Conservation (phyloP, 495 filamentous ascomycete genomes). For the Aspergillus kassunensis region DNA sequence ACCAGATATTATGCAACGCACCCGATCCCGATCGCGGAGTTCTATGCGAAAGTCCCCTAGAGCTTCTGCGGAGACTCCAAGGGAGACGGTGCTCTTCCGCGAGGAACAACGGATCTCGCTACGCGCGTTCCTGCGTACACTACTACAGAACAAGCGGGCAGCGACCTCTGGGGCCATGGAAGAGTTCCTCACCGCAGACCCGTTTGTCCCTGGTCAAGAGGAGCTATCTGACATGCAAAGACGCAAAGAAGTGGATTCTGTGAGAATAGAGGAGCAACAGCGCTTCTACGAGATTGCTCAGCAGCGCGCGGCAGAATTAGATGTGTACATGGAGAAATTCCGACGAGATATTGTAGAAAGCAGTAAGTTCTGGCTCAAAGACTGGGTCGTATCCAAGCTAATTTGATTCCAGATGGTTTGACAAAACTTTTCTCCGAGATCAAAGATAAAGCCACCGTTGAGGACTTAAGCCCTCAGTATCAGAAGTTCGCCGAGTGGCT, state of each 20-base stretch:
- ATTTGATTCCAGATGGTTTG: slow-evolving; percentile 63
- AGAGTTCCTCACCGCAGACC: slow-evolving; percentile 71
- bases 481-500: slow-evolving; percentile 99
- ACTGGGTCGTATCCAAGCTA: no score
- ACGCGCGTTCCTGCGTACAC: slow-evolving; percentile 78
- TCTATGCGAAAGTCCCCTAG: slow-evolving; percentile 42
- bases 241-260: slow-evolving; percentile 79
- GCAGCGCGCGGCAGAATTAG: slow-evolving; percentile 83
- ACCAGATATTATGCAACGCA: slow-evolving; percentile 17
- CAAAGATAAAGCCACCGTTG: slow-evolving; percentile 76
- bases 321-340: slow-evolving; percentile 95
- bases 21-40: slow-evolving; percentile 36
- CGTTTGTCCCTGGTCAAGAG: slow-evolving; percentile 71
- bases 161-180: slow-evolving; percentile 74
- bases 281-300: slow-evolving; percentile 93
- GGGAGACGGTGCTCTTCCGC: slow-evolving; percentile 63
- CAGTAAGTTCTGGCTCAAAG: slow-evolving; percentile 70
- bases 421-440: slow-evolving; percentile 93
- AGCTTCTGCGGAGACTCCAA: slow-evolving; percentile 42
- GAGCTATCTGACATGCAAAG: slow-evolving; percentile 74
- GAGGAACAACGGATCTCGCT: slow-evolving; percentile 91
- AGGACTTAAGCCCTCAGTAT: slow-evolving; percentile 88
- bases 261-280: slow-evolving; percentile 85
- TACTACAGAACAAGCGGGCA: slow-evolving; percentile 79
- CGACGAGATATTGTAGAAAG: slow-evolving; percentile 68